Base-by-base conservation (phyloP, 163 green algal species). In the Scenedesmus sp. region DNA sequence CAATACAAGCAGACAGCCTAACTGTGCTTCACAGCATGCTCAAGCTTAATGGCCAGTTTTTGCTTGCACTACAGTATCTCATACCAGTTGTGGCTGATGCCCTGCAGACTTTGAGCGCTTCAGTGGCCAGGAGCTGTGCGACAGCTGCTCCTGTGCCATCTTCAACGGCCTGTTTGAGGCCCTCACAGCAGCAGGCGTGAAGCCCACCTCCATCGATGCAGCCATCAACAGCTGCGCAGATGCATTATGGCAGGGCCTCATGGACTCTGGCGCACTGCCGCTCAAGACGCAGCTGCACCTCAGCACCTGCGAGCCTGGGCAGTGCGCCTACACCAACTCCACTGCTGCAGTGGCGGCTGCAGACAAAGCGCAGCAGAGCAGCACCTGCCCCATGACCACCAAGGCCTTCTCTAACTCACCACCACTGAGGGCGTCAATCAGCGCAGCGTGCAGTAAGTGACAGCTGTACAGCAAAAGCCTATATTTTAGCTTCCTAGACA, bases 91-190 rank as follows among this genome's bases (percentile, higher is more conserved):
- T 16, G 5, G 66, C 66, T 34, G 66, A 4, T 76, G 66, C 66
- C 18, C 12, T 76, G 66, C 66, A 76, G 66, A 76, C 18, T 76
- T 34, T 26, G 16, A 26, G 15, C 66, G 18, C 2, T 76, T 34
- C 66, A 26, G 66, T 76, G 66, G 66, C 7, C 66, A 76, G 66
- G 66, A 76, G 66, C 66, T 76, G 13, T 76, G 66, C 18, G 18
- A 76, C 66, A 76, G 66, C 66, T 76, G 66, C 18, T 76, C 66
- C 16, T 76, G 66, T 26, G 66, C 66, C 66, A 76, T 76, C 66
- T 76, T 76, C 66, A 76, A 76, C 66, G 66, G 66, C 66, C 66
- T 76, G 66, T 76, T 76, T 34, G 66, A 76, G 66, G 66, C 66
- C 3, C 66, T 76, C 66, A 76, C 18, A 34, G 66, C 66, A 34